A percentile compares a stretch with the other conserved stretches of the same genome.
Conservation (phyloP, 768 basidiomycete genomes). For the Antrodiella citrinella region DNA sequence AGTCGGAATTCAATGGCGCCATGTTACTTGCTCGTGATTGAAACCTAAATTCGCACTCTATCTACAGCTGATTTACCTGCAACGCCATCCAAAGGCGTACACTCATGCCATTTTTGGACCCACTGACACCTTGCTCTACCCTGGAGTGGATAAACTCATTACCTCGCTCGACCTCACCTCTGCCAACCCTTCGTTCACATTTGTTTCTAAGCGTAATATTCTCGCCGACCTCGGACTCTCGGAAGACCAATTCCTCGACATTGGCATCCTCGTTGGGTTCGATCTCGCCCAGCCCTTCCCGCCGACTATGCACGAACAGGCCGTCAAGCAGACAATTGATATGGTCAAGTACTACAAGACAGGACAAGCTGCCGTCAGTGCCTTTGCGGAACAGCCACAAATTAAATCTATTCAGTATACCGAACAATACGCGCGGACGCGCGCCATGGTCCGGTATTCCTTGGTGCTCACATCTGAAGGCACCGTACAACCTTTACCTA, state of each 20-base stretch:
- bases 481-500: conserved; percentile 67
- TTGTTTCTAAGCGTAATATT: conserved; percentile 71
- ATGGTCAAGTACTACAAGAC: conserved; percentile 92
- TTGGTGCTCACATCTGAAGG: conserved; percentile 88
- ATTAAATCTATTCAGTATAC: conserved; percentile 73
- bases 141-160: conserved; percentile 83
- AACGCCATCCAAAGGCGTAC: conserved; percentile 88
- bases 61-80: conserved; percentile 83
- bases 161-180: conserved; percentile 75
- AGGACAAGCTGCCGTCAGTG: conserved; percentile 71
- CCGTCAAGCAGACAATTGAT: conserved; percentile 79
- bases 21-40: conserved; percentile 3
- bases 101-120: conserved; percentile 92
- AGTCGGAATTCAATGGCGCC: conserved; percentile 21
- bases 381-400: conserved; percentile 73
- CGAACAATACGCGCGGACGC: conserved; percentile 83
- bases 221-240: conserved; percentile 56
- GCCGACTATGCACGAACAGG: conserved; percentile 73
- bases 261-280: conserved; percentile 86
- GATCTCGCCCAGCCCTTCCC: conserved; percentile 77
- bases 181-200: conserved; percentile 67
- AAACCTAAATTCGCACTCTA: conserved; percentile 4
- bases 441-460: conserved; percentile 87
- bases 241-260: conserved; percentile 92
- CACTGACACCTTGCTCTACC: conserved; percentile 84